Evolutionary conservation across 2,329 filamentous ascomycete species (phyloP).

Genomic region (Colletotrichum simmondsii): DNA sequence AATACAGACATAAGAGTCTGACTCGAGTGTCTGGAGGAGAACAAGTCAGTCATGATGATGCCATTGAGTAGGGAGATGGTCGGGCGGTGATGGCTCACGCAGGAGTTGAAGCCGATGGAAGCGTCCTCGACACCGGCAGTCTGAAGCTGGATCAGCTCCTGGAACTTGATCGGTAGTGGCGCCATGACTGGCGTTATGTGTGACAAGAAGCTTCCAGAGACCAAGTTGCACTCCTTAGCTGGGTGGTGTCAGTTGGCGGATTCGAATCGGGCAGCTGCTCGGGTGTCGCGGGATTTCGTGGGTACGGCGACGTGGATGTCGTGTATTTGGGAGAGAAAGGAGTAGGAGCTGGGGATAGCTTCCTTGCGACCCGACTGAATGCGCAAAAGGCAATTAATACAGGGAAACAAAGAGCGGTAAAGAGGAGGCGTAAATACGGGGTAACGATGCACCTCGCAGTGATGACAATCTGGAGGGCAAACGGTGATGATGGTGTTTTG

Average conservation of each 20-base stretch:
- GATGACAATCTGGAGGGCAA: constrained; percentile 38
- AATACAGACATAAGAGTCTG: constrained; percentile 95
- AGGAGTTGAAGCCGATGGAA: constrained; percentile 82
- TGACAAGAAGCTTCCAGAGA: constrained; percentile 26
- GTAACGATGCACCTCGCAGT: constrained; percentile 34
- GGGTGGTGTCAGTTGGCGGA: constrained; percentile 1
- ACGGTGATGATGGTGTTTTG: constrained; percentile 31
- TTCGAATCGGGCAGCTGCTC: constrained; percentile 15
- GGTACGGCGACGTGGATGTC: constrained; percentile 22
- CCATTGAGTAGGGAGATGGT: constrained; percentile 64
- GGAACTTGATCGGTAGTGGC: constrained; percentile 90
- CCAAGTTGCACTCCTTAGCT: constrained; percentile 20
- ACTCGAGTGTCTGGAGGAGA: constrained; percentile 92
- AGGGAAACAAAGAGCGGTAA: constrained; percentile 33
- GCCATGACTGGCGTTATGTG: constrained; percentile 58
- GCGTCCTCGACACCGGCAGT: constrained; percentile 58
- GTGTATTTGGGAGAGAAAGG: constrained; percentile 23
- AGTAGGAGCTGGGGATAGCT: constrained; percentile 34
- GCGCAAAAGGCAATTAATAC: constrained; percentile 37
- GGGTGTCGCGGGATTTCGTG: constrained; percentile 29
- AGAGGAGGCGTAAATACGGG: constrained; percentile 19
- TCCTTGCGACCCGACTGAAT: constrained; percentile 33
- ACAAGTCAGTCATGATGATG: constrained; percentile 79
- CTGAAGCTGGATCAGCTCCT: constrained; percentile 82
- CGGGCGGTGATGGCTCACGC: constrained; percentile 62